Percentiles rank a stretch among this genome's conserved stretches.
phyloP scores from a whole-genome alignment of 1,284 basidiomycete genomes.

The Apiotrichum porosum region DNA sequence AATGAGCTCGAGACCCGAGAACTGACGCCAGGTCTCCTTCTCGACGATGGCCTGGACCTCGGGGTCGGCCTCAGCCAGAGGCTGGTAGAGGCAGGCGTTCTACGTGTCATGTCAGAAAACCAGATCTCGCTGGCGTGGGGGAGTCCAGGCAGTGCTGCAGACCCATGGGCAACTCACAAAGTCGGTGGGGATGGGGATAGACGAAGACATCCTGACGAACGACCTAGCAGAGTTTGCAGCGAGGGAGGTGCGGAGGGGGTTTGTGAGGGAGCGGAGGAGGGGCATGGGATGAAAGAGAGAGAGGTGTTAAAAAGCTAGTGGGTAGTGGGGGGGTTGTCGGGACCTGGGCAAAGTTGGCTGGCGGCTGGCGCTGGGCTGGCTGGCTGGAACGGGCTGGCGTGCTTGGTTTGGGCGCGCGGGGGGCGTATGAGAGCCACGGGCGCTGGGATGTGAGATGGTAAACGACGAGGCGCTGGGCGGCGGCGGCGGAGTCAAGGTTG shows the following conservation, averaged over 20 bases:
- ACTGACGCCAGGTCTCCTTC: conserved; percentile 98
- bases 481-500: too few species aligned
- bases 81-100: conserved; percentile 87
- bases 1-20: conserved; percentile 77
- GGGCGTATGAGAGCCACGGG: background rate
- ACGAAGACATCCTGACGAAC: conserved; percentile 47
- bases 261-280: conserved; percentile 13
- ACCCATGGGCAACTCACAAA: conserved; percentile 50
- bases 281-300: conserved; percentile 21
- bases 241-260: conserved; percentile 24
- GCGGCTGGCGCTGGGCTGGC: background rate
- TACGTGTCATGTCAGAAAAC: too few species aligned
- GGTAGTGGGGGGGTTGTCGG: conserved; percentile 4
- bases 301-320: conserved; percentile 11
- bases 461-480: too few species aligned
- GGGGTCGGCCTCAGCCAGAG: conserved; percentile 85
- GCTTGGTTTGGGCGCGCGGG: background rate
- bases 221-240: conserved; percentile 17
- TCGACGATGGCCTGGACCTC: conserved; percentile 96
- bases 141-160: too few species aligned
- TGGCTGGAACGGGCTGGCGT: background rate
- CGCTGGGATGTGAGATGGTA: too few species aligned
- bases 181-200: conserved; percentile 51
- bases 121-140: too few species aligned
- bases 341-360: background rate